Evolutionary conservation across 2,329 filamentous ascomycete species (phyloP).

Genomic region (Cercospora sp.): DNA sequence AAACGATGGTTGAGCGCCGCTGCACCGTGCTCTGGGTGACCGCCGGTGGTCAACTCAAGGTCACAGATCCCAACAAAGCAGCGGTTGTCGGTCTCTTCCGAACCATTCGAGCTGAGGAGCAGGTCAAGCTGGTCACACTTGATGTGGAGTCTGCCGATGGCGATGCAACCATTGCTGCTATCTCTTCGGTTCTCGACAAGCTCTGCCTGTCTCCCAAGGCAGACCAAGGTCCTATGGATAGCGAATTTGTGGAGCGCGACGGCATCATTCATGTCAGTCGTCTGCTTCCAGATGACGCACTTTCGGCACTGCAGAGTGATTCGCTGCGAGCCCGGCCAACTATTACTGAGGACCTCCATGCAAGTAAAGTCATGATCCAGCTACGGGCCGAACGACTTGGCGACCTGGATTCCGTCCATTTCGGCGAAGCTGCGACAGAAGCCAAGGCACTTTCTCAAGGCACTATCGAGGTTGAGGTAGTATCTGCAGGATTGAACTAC

Average conservation of each 20-base stretch:
- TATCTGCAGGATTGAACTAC: slow-evolving; percentile 27
- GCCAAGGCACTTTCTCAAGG: neutral
- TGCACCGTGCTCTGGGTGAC: neutral
- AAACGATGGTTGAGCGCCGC: neutral
- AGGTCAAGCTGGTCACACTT: neutral
- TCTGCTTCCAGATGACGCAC: neutral
- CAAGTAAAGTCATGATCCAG: neutral
- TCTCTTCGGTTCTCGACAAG: neutral
- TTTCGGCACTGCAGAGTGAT: neutral
- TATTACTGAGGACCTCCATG: neutral
- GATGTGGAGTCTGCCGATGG: neutral
- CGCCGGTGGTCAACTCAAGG: neutral
- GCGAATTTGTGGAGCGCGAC: neutral
- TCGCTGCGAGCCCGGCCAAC: neutral
- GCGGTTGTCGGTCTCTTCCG: neutral
- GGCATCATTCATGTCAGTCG: neutral
- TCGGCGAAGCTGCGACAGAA: neutral
- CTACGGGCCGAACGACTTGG: neutral
- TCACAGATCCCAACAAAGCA: neutral
- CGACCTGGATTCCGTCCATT: neutral
- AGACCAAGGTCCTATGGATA: neutral
- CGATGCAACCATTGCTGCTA: neutral
- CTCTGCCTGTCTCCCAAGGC: neutral
- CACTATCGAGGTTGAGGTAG: neutral
- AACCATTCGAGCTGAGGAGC: neutral